These are phyloP conservation scores for Silybum marianum DNA, from an alignment of 129 eudicot genomes.

Conservation along the genomic window DNA sequence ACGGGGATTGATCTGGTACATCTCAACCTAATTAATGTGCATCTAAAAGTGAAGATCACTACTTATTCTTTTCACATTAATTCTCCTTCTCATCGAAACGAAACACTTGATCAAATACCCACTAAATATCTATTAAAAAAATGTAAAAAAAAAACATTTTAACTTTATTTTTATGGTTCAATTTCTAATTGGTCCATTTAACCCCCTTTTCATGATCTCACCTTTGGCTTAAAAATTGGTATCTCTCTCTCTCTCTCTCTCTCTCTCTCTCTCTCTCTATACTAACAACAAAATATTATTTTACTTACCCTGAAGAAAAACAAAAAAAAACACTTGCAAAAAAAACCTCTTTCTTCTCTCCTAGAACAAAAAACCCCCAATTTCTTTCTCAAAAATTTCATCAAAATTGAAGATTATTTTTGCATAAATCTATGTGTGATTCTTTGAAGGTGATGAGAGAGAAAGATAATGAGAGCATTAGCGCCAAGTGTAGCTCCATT, in stretches of 20 bases:
- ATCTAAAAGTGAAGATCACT: too few relatives aligned
- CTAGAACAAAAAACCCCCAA: neutral
- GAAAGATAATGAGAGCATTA: conserved; percentile 9
- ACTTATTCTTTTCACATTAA: too few relatives aligned
- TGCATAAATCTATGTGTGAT: neutral
- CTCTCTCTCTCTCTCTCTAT: neutral
- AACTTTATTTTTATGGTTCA: too few relatives aligned
- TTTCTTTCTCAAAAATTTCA: neutral
- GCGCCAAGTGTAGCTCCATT: conserved; percentile 52
- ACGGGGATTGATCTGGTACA: too few relatives aligned
- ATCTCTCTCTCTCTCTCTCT: neutral
- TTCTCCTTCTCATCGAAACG: too few relatives aligned
- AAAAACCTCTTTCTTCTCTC: conserved; percentile 12
- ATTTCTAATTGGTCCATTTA: neutral
- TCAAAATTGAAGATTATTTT: neutral
- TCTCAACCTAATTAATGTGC: too few relatives aligned
- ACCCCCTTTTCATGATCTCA: neutral
- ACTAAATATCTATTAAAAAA: too few relatives aligned
- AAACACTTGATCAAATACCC: too few relatives aligned
- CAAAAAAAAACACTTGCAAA: too few relatives aligned
- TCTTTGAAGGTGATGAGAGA: conserved; percentile 19
- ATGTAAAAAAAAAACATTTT: too few relatives aligned
- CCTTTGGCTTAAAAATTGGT: neutral
- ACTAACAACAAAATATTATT: neutral
- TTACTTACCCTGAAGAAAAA: neutral